A percentile compares a stretch with the other conserved stretches of the same genome.
Evolutionary conservation across 768 basidiomycete genomes (phyloP).

Genomic region (Porpolomopsis calyptriformis): DNA sequence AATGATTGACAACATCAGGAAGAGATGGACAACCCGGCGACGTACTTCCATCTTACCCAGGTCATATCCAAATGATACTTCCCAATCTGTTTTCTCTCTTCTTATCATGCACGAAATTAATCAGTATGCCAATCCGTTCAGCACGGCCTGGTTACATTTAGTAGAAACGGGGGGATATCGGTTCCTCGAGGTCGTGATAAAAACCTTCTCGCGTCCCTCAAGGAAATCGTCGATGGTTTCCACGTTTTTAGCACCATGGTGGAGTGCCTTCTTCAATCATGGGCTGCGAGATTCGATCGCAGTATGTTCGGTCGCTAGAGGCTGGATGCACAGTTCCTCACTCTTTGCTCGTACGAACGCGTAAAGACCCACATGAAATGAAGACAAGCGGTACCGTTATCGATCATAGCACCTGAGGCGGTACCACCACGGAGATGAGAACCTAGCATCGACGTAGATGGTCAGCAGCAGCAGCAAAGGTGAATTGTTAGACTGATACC

Average conservation of each 20-base stretch:
- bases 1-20: constrained; percentile 2
- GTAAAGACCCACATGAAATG: no score
- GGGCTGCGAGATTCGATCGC: constrained; percentile 78
- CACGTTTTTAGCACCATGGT: constrained; percentile 91
- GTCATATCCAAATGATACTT: constrained; percentile 80
- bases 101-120: constrained; percentile 94
- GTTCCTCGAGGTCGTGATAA: constrained; percentile 97
- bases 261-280: constrained; percentile 88
- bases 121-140: constrained; percentile 94
- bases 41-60: constrained; percentile 90
- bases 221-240: constrained; percentile 88
- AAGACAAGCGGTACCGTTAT: no score
- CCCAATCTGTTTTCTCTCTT: constrained; percentile 83
- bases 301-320: no score
- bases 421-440: no score
- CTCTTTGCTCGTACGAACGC: no score
- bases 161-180: constrained; percentile 50
- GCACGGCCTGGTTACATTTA: constrained; percentile 64
- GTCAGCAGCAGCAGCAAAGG: no score
- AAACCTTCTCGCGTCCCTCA: constrained; percentile 84
- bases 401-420: no score
- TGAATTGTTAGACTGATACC: no score
- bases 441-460: no score
- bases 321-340: no score
- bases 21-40: constrained; percentile 11